Conservation (phyloP, 768 basidiomycete genomes). For the Roridomyces roridus region DNA sequence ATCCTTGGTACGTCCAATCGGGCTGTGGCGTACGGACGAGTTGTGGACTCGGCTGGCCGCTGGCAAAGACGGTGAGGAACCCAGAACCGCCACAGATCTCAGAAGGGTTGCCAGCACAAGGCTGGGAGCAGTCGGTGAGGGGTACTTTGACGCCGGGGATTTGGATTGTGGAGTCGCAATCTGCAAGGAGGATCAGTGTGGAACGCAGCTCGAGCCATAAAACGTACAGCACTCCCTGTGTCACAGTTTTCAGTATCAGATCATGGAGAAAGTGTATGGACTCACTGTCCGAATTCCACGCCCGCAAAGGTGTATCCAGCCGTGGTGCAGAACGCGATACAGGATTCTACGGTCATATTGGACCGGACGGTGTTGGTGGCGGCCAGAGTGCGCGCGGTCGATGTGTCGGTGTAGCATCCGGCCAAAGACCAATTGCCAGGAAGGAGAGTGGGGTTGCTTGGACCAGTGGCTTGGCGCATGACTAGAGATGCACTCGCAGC, state of each 20-base stretch:
- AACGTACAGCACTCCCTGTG: constrained; percentile 48
- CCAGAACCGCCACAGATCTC: constrained; percentile 63
- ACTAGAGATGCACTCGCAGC: not conserved
- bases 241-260: constrained; percentile 1
- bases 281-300: constrained; percentile 63
- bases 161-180: constrained; percentile 64
- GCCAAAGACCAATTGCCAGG: constrained; percentile 51
- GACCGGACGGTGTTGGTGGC: constrained; percentile 45
- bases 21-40: constrained; percentile 51
- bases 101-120: constrained; percentile 58
- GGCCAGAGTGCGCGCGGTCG: constrained; percentile 57
- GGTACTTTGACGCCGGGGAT: constrained; percentile 52
- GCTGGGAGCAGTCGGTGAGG: constrained; percentile 53
- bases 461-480: constrained; percentile 8
- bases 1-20: constrained; percentile 67
- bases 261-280: not conserved
- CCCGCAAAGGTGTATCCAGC: constrained; percentile 61
- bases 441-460: constrained; percentile 37
- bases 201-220: not conserved
- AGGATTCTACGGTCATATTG: constrained; percentile 58
- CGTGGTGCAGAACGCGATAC: constrained; percentile 43
- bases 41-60: constrained; percentile 53
- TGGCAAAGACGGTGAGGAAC: constrained; percentile 61
- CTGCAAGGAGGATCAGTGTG: constrained; percentile 34
- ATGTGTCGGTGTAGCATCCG: constrained; percentile 60